Percentiles rank a stretch among this genome's conserved stretches.
Evolutionary conservation across 1,139 yeast genomes (phyloP).

Genomic region (Suhomyces coccinellae): DNA sequence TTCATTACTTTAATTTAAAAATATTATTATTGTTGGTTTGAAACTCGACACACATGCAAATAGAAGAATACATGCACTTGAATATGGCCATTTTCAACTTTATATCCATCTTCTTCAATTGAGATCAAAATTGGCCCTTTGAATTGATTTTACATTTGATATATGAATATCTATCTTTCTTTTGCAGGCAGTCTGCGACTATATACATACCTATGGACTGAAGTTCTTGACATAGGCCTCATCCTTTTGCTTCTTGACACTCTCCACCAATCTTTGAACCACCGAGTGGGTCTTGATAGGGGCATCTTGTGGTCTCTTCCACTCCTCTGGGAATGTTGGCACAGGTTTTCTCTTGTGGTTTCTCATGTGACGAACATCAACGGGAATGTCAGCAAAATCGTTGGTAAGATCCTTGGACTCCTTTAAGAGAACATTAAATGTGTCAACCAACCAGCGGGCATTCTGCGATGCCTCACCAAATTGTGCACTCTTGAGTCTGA

Average conservation of each 20-base stretch:
- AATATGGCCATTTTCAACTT: no score
- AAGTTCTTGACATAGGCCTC: slow-evolving; percentile 27
- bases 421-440: slow-evolving; percentile 57
- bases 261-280: slow-evolving; percentile 36
- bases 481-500: slow-evolving; percentile 63
- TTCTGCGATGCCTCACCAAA: slow-evolving; percentile 84
- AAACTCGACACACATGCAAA: no score
- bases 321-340: slow-evolving; percentile 66
- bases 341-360: slow-evolving; percentile 43
- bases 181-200: neutral
- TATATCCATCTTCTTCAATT: no score
- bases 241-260: slow-evolving; percentile 36
- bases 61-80: no score
- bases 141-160: no score
- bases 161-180: neutral
- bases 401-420: slow-evolving; percentile 70
- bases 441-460: slow-evolving; percentile 68
- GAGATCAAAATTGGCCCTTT: no score
- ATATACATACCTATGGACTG: slow-evolving; percentile 23
- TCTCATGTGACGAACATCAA: slow-evolving; percentile 72
- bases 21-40: no score
- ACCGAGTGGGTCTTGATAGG: slow-evolving; percentile 42
- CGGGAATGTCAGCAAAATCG: slow-evolving; percentile 70
- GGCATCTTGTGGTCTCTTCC: slow-evolving; percentile 80
- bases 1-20: no score